Percentiles rank a stretch among this genome's conserved stretches.
These are phyloP conservation scores for Entrophospora sp. DNA, from an alignment of 192 early-diverging fungal species.

Conservation along the genomic window DNA sequence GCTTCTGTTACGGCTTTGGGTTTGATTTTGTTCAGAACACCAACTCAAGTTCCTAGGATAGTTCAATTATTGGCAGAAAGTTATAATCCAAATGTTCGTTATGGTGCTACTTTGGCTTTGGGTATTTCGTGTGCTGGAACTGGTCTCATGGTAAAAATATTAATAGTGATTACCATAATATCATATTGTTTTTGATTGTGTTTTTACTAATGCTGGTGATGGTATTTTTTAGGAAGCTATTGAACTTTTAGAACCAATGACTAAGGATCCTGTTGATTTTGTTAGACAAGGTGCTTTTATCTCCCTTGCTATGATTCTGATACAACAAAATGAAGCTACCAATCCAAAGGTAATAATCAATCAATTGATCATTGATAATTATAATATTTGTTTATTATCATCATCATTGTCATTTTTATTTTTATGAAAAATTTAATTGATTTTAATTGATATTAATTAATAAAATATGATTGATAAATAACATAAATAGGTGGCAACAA, in stretches of 20 bases:
- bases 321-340: slow-evolving; percentile 86
- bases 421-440: too few species aligned
- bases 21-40: slow-evolving; percentile 87
- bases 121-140: slow-evolving; percentile 98
- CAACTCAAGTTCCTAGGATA: slow-evolving; percentile 94
- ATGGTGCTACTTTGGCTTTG: slow-evolving; percentile 91
- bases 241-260: slow-evolving; percentile 92
- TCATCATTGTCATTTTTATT: too few species aligned
- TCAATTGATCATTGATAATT: background rate
- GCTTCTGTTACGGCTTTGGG: slow-evolving; percentile 95
- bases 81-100: slow-evolving; percentile 98
- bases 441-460: background rate
- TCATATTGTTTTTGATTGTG: background rate
- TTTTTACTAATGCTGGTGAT: background rate
- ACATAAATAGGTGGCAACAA: slow-evolving; percentile 48
- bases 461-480: background rate
- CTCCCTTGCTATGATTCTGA: slow-evolving; percentile 88
- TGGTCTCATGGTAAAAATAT: slow-evolving; percentile 52
- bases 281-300: slow-evolving; percentile 96
- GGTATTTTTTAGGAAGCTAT: slow-evolving; percentile 64
- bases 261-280: slow-evolving; percentile 95
- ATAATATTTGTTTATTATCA: too few species aligned
- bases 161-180: too few species aligned
- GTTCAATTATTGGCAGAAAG: slow-evolving; percentile 96
- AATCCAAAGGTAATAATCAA: slow-evolving; percentile 48